These are phyloP conservation scores for Lodderomyces elongisporus DNA, from an alignment of 1,139 yeast genomes.

Conservation along the genomic window DNA sequence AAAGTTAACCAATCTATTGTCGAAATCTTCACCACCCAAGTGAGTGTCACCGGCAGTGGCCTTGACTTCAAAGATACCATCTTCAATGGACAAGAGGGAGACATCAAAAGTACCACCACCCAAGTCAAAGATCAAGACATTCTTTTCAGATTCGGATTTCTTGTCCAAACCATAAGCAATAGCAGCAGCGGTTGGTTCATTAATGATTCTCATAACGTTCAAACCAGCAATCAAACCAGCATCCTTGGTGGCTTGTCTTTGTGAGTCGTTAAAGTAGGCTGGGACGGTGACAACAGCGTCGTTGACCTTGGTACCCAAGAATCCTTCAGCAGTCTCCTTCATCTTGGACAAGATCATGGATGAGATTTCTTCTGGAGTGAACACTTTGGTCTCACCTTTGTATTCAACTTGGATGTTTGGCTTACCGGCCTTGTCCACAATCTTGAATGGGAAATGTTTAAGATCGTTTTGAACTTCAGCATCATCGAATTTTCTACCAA, in stretches of 20 bases:
- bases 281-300: constrained; percentile 50
- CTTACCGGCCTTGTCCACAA: constrained; percentile 68
- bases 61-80: constrained; percentile 95
- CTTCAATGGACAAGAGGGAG: constrained; percentile 82
- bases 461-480: constrained; percentile 40
- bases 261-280: constrained; percentile 47
- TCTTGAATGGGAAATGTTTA: constrained; percentile 42
- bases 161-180: constrained; percentile 46
- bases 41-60: constrained; percentile 98
- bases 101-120: constrained; percentile 53
- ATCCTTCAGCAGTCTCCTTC: constrained; percentile 47
- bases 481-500: constrained; percentile 44
- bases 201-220: constrained; percentile 45
- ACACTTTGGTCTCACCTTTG: constrained; percentile 89
- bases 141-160: constrained; percentile 71
- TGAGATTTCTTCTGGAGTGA: constrained; percentile 96
- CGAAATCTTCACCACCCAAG: constrained; percentile 20
- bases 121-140: constrained; percentile 47
- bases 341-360: constrained; percentile 83
- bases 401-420: constrained; percentile 91
- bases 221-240: constrained; percentile 49
- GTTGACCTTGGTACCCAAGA: constrained; percentile 35
- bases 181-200: constrained; percentile 51
- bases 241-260: constrained; percentile 48
- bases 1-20: constrained; percentile 58